Evolutionary conservation across 495 filamentous ascomycete species (phyloP).

Genomic region (Penicillium daleae): DNA sequence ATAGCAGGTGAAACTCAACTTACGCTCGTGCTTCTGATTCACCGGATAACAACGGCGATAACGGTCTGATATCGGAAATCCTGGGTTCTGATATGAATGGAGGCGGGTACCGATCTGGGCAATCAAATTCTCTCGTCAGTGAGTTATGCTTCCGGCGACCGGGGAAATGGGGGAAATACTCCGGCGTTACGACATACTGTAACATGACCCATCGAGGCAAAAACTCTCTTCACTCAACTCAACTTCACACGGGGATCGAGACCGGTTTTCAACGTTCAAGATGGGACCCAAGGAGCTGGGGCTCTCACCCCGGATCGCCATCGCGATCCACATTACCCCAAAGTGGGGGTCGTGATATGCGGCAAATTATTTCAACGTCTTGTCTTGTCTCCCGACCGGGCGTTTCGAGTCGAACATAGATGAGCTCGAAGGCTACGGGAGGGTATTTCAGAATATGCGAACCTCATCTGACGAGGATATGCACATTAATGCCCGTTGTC

Average conservation of each 20-base stretch:
- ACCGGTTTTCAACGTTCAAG: slow-evolving; percentile 1
- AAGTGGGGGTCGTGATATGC: slow-evolving; percentile 3
- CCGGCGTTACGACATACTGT: slow-evolving; percentile 1
- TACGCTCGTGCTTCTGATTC: background rate
- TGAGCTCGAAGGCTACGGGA: background rate
- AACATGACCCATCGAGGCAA: background rate
- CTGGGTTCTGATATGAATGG: too few species aligned
- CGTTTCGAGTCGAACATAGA: background rate
- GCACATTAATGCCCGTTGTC: background rate
- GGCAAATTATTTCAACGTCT: background rate
- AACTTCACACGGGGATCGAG: background rate
- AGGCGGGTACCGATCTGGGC: too few species aligned
- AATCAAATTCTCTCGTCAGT: background rate
- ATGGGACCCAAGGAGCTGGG: slow-evolving; percentile 3
- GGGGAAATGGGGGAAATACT: background rate
- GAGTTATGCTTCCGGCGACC: background rate
- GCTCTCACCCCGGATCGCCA: slow-evolving; percentile 11
- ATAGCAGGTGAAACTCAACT: background rate
- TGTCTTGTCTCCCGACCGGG: background rate
- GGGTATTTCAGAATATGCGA: background rate
- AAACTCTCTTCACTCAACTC: background rate
- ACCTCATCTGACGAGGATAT: background rate
- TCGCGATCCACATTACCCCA: background rate
- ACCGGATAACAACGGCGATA: slow-evolving; percentile 2
- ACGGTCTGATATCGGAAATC: background rate